phyloP scores from a whole-genome alignment of 176 grass and related monocot genomes.

The Metroxylon sagu region DNA sequence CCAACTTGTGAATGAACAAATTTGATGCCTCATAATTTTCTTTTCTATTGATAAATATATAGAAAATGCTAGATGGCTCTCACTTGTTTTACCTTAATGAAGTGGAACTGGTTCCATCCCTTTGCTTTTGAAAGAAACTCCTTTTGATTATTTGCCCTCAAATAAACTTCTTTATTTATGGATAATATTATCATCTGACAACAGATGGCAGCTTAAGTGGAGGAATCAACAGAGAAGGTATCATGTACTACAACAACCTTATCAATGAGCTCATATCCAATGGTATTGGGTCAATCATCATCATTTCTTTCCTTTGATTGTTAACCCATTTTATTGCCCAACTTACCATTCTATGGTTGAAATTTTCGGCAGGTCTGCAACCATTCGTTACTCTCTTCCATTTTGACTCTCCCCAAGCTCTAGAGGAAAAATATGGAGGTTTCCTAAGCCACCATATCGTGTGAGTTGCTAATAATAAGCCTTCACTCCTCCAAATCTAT shows the following conservation, averaged over 20 bases:
- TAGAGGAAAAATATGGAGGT: constrained; percentile 54
- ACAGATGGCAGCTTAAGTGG: constrained; percentile 46
- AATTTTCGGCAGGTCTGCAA: constrained; percentile 26
- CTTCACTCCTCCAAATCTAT: too few species aligned
- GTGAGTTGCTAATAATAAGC: constrained; percentile 15
- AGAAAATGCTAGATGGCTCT: too few species aligned
- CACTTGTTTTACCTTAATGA: too few species aligned
- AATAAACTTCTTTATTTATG: too few species aligned
- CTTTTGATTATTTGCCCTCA: too few species aligned
- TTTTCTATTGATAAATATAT: too few species aligned
- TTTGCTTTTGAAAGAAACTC: too few species aligned
- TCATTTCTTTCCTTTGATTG: neutral
- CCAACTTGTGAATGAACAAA: neutral
- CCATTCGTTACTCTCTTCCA: constrained; percentile 66
- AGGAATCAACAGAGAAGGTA: constrained; percentile 44
- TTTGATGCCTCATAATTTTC: neutral
- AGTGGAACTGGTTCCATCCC: too few species aligned
- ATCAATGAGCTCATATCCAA: constrained; percentile 40
- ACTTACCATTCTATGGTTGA: too few species aligned
- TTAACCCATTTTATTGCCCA: neutral
- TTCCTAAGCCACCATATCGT: constrained; percentile 48
- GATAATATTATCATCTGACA: too few species aligned
- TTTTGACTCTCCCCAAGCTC: constrained; percentile 52
- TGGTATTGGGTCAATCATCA: constrained; percentile 3
- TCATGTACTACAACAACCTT: constrained; percentile 47